These are phyloP conservation scores for Prosopis cineraria DNA, from an alignment of 306 rosid species.

Conservation along the genomic window DNA sequence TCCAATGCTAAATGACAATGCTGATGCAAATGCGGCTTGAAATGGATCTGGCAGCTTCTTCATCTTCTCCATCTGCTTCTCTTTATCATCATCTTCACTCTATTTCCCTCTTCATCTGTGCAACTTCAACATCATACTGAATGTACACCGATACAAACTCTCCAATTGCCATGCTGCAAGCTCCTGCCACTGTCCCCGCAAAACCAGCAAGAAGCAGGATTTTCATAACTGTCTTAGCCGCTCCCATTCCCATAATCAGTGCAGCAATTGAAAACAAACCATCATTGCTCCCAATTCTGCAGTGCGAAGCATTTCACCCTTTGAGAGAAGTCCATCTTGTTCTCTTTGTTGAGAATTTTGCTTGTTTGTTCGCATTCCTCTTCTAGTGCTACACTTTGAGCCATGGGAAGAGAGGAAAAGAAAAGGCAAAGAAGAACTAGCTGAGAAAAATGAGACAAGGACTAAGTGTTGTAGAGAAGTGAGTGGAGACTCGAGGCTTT, in stretches of 20 bases:
- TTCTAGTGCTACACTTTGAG: not conserved
- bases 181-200: constrained; percentile 28
- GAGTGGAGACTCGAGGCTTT: not conserved
- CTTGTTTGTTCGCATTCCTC: not conserved
- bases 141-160: too few relatives aligned
- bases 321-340: not conserved
- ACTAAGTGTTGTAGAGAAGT: not conserved
- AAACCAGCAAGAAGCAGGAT: constrained; percentile 32
- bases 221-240: constrained; percentile 12
- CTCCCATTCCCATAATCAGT: constrained; percentile 33
- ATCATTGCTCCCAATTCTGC: constrained; percentile 25
- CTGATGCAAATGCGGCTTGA: constrained; percentile 28
- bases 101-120: not conserved
- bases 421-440: not conserved
- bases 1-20: too few relatives aligned
- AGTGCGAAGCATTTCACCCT: constrained; percentile 34
- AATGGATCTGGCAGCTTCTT: constrained; percentile 29
- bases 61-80: not conserved
- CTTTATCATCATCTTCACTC: not conserved
- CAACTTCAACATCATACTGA: constrained; percentile 30
- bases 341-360: too few relatives aligned
- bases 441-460: not conserved
- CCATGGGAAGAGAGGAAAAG: not conserved
- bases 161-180: constrained; percentile 35
- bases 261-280: constrained; percentile 30